Base-by-base conservation (phyloP, 257 asterid species). In the Avicennia marina region DNA sequence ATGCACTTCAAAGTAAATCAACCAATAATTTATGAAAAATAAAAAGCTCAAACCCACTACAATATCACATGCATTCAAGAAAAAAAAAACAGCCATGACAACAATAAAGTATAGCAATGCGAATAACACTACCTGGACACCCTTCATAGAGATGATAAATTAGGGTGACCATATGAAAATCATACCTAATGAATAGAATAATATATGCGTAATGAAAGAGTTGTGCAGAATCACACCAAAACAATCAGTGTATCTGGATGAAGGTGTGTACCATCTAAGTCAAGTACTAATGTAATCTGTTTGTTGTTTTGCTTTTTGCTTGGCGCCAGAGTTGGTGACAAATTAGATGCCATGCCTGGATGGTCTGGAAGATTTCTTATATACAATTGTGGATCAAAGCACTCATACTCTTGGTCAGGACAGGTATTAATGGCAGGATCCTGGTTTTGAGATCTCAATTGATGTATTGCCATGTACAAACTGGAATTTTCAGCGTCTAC, bases 221-320 rank as follows among this genome's bases (percentile, higher is more conserved):
- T n/a, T n/a, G 33, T 29, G 8, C 34, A 29, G 8, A 8, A 29
- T 4, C 34, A 29, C 34, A 29, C 8, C 4, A 29, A 4, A 29
- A 4, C n/a, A 44, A 22, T 15, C 32, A 64, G n/a, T n/a, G n/a
- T n/a, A n/a, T n/a, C n/a, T n/a, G n/a, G n/a, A n/a, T n/a, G n/a
- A n/a, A n/a, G n/a, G n/a, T n/a, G n/a, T n/a, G n/a, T 75, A 81
- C 94, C 94, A 72, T 84, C 94, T 60, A 84, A 68, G 67, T 84
- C 94, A 54, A 84, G 89, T 34, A 76, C 89, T 50, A 84, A 72
- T 1, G 89, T 81, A 41, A 74, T 69, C 24, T 72, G 57, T 64
- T 67, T 76, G 53, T 63, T 52, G 41, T 63, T 74, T 65, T 58
- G 70, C 19, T 70, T 63, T 62, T 60, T 78, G 36, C 65, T 67